These are phyloP conservation scores for Senna siamea DNA, from an alignment of 306 rosid genomes.

Conservation along the genomic window DNA sequence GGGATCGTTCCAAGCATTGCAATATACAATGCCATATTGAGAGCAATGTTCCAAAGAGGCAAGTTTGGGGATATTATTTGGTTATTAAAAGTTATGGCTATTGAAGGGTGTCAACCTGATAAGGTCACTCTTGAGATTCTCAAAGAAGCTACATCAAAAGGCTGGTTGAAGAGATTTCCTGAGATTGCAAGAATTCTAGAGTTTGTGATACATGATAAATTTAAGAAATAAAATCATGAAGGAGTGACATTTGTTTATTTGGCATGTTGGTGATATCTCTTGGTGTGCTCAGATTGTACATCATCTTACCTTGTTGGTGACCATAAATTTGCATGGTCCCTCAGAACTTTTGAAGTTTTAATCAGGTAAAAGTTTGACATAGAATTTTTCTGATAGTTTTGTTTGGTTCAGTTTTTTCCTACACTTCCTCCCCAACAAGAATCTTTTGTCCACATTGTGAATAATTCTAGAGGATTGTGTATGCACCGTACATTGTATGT, in stretches of 20 bases:
- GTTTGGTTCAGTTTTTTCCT: neutral
- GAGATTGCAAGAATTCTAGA: constrained; percentile 24
- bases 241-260: constrained; percentile 9
- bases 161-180: constrained; percentile 35
- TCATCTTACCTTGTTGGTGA: neutral
- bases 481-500: neutral
- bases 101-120: constrained; percentile 41
- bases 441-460: neutral
- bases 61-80: constrained; percentile 24
- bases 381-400: neutral
- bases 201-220: constrained; percentile 6
- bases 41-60: constrained; percentile 34
- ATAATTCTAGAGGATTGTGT: constrained; percentile 2
- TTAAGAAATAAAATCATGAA: neutral
- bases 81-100: constrained; percentile 36
- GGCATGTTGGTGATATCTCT: neutral
- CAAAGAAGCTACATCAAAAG: constrained; percentile 21
- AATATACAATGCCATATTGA: constrained; percentile 41
- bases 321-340: neutral
- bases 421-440: neutral
- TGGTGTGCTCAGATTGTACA: neutral
- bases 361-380: neutral
- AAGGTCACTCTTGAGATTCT: constrained; percentile 36
- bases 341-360: neutral
- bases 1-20: constrained; percentile 41